These are phyloP conservation scores for Teratosphaeria gauchensis DNA, from an alignment of 2,329 filamentous ascomycete genomes.

Conservation along the genomic window DNA sequence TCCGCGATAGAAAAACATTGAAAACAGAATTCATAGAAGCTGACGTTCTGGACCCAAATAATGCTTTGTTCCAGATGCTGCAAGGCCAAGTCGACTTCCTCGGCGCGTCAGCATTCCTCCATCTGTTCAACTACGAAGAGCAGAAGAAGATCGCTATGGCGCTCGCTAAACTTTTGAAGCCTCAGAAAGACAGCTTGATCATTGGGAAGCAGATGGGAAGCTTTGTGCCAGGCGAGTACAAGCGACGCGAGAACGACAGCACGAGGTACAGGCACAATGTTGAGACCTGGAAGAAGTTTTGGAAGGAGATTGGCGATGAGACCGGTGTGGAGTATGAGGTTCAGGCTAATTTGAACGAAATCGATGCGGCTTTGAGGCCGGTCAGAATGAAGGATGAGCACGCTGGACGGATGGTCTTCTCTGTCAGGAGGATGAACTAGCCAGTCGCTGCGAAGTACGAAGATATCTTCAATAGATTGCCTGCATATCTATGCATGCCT, in stretches of 20 bases:
- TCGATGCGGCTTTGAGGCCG: neutral
- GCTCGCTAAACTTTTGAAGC: conserved; percentile 25
- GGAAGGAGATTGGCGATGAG: conserved; percentile 30
- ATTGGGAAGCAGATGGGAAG: conserved; percentile 32
- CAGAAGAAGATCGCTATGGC: conserved; percentile 29
- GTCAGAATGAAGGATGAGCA: neutral
- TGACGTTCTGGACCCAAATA: conserved; percentile 24
- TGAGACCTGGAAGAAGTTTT: conserved; percentile 28
- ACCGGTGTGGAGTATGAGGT: conserved; percentile 29
- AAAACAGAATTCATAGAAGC: conserved; percentile 24
- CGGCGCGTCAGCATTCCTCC: conserved; percentile 34
- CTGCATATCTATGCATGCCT: no score
- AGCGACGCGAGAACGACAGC: conserved; percentile 8
- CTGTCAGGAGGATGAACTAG: conserved; percentile 5
- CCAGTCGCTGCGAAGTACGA: neutral
- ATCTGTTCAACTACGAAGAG: conserved; percentile 33
- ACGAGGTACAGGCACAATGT: conserved; percentile 28
- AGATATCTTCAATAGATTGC: no score
- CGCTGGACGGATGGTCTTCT: conserved; percentile 5
- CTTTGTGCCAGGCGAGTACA: conserved; percentile 19
- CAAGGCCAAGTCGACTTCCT: conserved; percentile 34
- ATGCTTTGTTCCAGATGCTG: conserved; percentile 19
- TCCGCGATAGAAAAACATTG: conserved; percentile 26
- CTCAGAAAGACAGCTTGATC: conserved; percentile 26
- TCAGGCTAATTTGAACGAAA: conserved; percentile 17